Percentiles rank a stretch among this genome's conserved stretches.
Evolutionary conservation across 257 asterid genomes (phyloP).

Genomic region (Datura wrightii): DNA sequence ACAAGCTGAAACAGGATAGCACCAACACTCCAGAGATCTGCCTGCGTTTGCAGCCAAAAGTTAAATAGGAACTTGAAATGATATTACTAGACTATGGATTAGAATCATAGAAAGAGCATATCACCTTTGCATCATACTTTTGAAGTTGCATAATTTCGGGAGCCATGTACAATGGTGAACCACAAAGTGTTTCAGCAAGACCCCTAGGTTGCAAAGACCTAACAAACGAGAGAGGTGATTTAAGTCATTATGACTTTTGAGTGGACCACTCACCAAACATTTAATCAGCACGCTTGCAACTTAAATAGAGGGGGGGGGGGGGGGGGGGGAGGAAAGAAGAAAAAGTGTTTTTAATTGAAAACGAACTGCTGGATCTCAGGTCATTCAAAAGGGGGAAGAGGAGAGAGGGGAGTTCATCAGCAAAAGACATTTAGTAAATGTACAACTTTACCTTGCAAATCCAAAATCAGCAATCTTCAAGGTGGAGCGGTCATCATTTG

Average conservation of each 20-base stretch:
- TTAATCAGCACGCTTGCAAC: not conserved
- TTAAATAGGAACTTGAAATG: constrained; percentile 38
- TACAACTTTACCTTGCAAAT: constrained; percentile 72
- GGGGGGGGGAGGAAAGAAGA: not conserved
- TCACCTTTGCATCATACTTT: constrained; percentile 94
- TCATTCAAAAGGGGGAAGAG: not conserved
- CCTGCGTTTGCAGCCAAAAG: constrained; percentile 58
- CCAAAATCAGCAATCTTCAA: constrained; percentile 67
- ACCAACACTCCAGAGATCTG: constrained; percentile 99
- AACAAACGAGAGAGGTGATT: constrained; percentile 37
- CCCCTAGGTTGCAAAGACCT: constrained; percentile 81
- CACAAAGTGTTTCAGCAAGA: constrained; percentile 90
- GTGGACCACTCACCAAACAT: not conserved
- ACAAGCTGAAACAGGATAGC: constrained; percentile 87
- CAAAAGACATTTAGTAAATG: not conserved
- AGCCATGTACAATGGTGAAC: constrained; percentile 98
- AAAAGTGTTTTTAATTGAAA: not conserved
- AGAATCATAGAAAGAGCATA: constrained; percentile 33
- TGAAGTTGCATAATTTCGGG: constrained; percentile 90
- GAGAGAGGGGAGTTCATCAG: not conserved
- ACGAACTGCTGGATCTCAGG: not conserved
- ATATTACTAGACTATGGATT: constrained; percentile 29
- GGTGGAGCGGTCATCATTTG: constrained; percentile 48
- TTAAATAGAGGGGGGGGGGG: not conserved
- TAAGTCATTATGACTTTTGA: constrained; percentile 22